Percentiles rank a stretch among this genome's conserved stretches.
Conservation (phyloP, 176 grass and related monocot genomes). For the Musa acuminata region DNA sequence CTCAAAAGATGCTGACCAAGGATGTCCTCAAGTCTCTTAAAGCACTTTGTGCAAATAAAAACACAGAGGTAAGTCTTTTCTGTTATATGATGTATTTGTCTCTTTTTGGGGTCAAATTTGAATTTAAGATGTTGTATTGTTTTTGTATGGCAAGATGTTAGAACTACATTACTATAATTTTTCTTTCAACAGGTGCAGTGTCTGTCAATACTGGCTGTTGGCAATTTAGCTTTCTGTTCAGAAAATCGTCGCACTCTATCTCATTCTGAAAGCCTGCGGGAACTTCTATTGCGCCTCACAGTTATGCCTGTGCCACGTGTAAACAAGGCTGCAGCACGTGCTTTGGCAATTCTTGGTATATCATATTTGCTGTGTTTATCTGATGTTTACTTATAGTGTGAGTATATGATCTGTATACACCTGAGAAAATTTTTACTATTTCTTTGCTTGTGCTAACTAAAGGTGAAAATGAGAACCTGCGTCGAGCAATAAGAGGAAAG, state of each 20-base stretch:
- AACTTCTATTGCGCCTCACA: conserved; percentile 80
- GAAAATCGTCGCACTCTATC: conserved; percentile 80
- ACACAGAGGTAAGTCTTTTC: conserved; percentile 57
- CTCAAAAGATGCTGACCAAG: conserved; percentile 91
- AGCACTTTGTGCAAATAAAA: conserved; percentile 84
- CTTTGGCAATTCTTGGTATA: conserved; percentile 87
- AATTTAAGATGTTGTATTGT: conserved; percentile 32
- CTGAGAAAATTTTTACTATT: background rate
- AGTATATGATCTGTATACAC: conserved; percentile 16
- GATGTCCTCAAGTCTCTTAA: conserved; percentile 90
- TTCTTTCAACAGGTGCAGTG: conserved; percentile 76
- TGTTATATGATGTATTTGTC: conserved; percentile 31
- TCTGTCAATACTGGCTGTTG: conserved; percentile 84
- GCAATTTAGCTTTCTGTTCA: conserved; percentile 96
- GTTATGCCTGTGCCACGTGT: conserved; percentile 50
- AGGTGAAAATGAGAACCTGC: conserved; percentile 96
- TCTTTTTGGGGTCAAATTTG: conserved; percentile 54
- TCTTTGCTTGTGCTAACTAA: background rate
- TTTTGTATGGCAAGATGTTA: background rate
- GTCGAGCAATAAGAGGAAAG: conserved; percentile 76
- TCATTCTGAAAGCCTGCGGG: conserved; percentile 77
- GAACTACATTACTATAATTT: conserved; percentile 6
- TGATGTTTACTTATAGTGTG: conserved; percentile 5
- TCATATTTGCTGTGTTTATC: conserved; percentile 5
- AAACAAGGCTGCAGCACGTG: conserved; percentile 77